phyloP scores from a whole-genome alignment of 2,329 filamentous ascomycete species.

The Cordyceps farinosa region DNA sequence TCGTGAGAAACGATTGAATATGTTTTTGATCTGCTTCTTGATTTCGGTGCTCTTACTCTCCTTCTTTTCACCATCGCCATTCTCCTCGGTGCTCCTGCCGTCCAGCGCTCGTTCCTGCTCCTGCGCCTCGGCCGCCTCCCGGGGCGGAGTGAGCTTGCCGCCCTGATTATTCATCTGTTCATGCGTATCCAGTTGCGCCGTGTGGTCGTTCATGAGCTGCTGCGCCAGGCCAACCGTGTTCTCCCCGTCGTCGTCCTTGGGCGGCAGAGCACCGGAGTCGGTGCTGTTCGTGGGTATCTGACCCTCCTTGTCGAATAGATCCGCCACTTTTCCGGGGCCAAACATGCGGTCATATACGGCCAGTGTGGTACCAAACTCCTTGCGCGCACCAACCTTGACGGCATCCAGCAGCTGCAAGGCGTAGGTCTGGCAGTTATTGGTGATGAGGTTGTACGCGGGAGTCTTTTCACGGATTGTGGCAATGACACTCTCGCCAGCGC shows the following conservation, averaged over 20 bases:
- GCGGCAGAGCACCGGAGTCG: constrained; percentile 4
- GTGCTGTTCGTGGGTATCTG: constrained; percentile 23
- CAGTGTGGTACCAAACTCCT: constrained; percentile 51
- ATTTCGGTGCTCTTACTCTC: constrained; percentile 10
- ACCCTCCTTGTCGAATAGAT: constrained; percentile 43
- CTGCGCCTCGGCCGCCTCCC: constrained; percentile 7
- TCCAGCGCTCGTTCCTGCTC: background rate
- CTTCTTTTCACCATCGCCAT: background rate
- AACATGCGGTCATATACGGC: constrained; percentile 51
- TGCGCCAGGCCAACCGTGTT: constrained; percentile 46
- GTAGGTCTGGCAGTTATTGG: constrained; percentile 59
- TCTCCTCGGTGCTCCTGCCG: background rate
- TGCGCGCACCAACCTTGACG: constrained; percentile 48
- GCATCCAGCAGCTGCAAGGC: constrained; percentile 51
- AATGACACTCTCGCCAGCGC: constrained; percentile 51
- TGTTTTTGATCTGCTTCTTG: constrained; percentile 16
- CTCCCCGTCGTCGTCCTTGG: constrained; percentile 26
- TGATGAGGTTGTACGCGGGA: constrained; percentile 55
- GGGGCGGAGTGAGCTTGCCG: constrained; percentile 20
- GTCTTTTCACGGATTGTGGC: constrained; percentile 46
- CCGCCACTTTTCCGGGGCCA: constrained; percentile 47
- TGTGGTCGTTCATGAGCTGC: constrained; percentile 53
- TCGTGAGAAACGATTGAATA: constrained; percentile 13
- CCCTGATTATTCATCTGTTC: constrained; percentile 28
- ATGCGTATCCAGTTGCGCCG: constrained; percentile 46